These are phyloP conservation scores for Thamnidium elegans DNA, from an alignment of 192 early-diverging fungal species.

Conservation along the genomic window DNA sequence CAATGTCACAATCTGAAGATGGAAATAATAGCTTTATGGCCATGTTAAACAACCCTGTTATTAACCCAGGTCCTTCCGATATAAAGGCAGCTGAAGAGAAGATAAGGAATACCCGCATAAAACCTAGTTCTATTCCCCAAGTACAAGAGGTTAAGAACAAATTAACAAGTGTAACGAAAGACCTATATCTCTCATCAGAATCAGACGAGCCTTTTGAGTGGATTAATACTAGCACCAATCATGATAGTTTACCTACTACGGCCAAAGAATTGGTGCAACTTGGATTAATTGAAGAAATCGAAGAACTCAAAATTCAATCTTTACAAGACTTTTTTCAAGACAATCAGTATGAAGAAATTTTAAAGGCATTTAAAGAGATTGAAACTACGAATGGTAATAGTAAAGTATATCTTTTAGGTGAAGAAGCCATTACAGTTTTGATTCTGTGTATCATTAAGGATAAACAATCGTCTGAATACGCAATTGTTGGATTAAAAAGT, in stretches of 20 bases:
- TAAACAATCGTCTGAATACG: neutral
- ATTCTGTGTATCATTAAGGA: neutral
- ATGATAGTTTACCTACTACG: neutral
- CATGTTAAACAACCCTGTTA: constrained; percentile 13
- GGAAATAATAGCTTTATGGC: neutral
- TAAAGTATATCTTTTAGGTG: neutral
- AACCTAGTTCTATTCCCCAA: neutral
- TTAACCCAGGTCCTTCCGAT: neutral
- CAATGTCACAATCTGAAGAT: neutral
- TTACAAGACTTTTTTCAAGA: neutral
- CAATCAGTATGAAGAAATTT: neutral
- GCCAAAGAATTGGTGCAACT: neutral
- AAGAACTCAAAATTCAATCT: neutral
- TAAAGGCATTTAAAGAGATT: neutral
- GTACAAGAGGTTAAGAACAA: neutral
- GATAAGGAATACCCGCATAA: neutral
- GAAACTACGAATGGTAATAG: neutral
- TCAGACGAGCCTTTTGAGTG: constrained; percentile 4
- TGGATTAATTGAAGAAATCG: neutral
- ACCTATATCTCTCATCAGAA: constrained; percentile 4
- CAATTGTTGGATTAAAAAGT: neutral
- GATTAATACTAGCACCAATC: neutral
- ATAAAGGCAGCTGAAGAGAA: neutral
- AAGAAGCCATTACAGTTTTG: neutral
- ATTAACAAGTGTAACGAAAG: neutral